A percentile compares a stretch with the other conserved stretches of the same genome.
Evolutionary conservation across 2,329 filamentous ascomycete genomes (phyloP).

Genomic region (Nectriaceae sp.): DNA sequence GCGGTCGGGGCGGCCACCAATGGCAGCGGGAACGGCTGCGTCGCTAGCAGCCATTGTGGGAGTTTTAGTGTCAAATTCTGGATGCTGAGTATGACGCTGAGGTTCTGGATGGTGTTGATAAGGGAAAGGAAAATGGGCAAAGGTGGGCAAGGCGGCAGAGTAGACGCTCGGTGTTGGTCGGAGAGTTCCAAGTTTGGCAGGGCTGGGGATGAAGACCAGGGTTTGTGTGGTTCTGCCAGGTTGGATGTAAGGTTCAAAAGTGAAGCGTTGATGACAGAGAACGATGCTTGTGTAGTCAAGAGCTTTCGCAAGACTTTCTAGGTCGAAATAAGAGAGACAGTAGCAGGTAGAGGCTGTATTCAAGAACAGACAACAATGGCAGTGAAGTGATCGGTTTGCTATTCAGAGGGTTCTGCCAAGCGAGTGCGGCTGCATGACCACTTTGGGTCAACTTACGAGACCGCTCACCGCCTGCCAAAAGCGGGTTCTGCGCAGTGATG

Average conservation of each 20-base stretch:
- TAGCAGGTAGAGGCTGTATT: slow-evolving; percentile 1
- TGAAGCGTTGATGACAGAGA: neutral
- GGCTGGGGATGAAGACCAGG: slow-evolving; percentile 13
- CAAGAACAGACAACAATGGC: slow-evolving; percentile 4
- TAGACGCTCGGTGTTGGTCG: slow-evolving; percentile 5
- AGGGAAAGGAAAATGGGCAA: neutral
- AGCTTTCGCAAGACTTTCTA: slow-evolving; percentile 1
- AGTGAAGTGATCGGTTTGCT: neutral
- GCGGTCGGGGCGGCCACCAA: slow-evolving; percentile 37
- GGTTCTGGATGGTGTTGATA: neutral
- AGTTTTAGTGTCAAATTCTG: neutral
- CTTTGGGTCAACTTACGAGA: slow-evolving; percentile 11
- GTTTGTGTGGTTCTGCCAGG: slow-evolving; percentile 8
- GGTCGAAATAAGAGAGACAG: slow-evolving; percentile 2
- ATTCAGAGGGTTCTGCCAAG: neutral
- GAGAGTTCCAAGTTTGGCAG: slow-evolving; percentile 10
- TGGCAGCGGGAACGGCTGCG: slow-evolving; percentile 32
- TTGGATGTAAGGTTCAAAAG: slow-evolving; percentile 11
- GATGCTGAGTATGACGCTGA: neutral
- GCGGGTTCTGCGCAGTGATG: slow-evolving; percentile 20
- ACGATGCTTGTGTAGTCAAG: neutral
- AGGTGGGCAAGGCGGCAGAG: neutral
- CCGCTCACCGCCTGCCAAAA: slow-evolving; percentile 26
- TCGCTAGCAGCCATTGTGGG: slow-evolving; percentile 44
- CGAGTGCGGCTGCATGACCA: slow-evolving; percentile 20